These are phyloP conservation scores for Trichosporon coremiiforme DNA, from an alignment of 1,284 basidiomycete species.

Conservation along the genomic window DNA sequence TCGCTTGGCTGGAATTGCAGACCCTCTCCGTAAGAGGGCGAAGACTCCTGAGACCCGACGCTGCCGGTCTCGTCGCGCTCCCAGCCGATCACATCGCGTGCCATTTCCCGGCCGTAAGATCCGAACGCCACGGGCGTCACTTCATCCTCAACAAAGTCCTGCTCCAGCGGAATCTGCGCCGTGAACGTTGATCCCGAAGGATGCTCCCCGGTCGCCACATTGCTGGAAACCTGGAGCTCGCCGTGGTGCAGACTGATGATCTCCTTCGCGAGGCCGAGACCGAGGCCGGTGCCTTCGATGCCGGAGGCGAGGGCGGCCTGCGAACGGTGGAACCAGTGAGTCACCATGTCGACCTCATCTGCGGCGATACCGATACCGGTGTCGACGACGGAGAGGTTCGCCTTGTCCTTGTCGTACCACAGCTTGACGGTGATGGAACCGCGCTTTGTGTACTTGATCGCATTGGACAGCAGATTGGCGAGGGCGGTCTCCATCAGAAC, in stretches of 20 bases:
- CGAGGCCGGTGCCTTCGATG: slow-evolving; percentile 31
- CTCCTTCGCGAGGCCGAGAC: slow-evolving; percentile 44
- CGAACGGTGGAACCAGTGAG: slow-evolving; percentile 35
- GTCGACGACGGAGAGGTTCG: slow-evolving; percentile 51
- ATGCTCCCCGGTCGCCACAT: not conserved
- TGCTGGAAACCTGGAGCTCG: slow-evolving; percentile 45
- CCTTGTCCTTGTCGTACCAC: slow-evolving; percentile 34
- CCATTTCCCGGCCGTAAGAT: slow-evolving; percentile 25
- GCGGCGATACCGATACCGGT: slow-evolving; percentile 56
- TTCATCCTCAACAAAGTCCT: not conserved
- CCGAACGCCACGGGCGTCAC: slow-evolving; percentile 25
- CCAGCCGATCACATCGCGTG: slow-evolving; percentile 18
- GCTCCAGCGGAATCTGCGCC: slow-evolving; percentile 29
- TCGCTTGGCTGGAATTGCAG: slow-evolving; percentile 42
- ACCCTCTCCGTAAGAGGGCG: slow-evolving; percentile 25
- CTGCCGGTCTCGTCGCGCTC: not conserved
- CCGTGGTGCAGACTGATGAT: slow-evolving; percentile 57
- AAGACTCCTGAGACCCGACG: not conserved
- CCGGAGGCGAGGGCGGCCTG: slow-evolving; percentile 39
- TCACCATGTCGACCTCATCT: slow-evolving; percentile 37
- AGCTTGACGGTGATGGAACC: slow-evolving; percentile 43
- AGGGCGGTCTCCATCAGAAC: slow-evolving; percentile 56
- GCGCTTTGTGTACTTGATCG: slow-evolving; percentile 54
- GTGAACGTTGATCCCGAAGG: slow-evolving; percentile 23
- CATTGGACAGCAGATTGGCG: slow-evolving; percentile 54